Conservation (phyloP, 1,284 basidiomycete species). For the Austroboletus novae-zelandiae region DNA sequence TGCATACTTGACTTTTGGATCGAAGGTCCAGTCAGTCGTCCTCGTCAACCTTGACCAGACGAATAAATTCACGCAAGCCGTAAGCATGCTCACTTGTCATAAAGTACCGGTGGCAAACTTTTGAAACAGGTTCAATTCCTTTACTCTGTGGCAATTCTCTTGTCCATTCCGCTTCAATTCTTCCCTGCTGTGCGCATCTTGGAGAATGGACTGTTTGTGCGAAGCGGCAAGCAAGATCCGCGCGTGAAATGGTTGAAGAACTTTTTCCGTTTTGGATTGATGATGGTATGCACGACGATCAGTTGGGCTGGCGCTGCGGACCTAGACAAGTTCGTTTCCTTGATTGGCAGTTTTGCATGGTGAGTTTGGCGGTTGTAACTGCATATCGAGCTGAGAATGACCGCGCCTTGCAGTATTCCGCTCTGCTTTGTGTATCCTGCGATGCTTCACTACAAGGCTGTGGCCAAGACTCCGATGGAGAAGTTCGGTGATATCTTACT, state of each 20-base stretch:
- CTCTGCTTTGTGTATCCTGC: conserved; percentile 94
- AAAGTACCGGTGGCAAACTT: background rate
- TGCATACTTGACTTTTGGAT: conserved; percentile 88
- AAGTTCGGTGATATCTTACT: conserved; percentile 77
- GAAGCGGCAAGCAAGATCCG: conserved; percentile 75
- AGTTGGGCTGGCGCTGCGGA: conserved; percentile 87
- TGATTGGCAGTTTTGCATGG: conserved; percentile 95
- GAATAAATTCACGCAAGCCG: conserved; percentile 87
- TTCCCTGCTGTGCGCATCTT: conserved; percentile 98
- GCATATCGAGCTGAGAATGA: conserved; percentile 10
- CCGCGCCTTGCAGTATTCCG: conserved; percentile 63
- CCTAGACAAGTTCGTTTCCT: conserved; percentile 95
- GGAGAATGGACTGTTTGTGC: conserved; percentile 93
- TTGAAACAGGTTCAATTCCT: conserved; percentile 68
- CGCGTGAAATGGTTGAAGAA: conserved; percentile 93
- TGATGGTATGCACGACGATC: conserved; percentile 72
- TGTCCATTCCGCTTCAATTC: conserved; percentile 92
- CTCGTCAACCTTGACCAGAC: conserved; percentile 90
- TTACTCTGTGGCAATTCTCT: conserved; percentile 90
- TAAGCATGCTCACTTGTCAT: conserved; percentile 34
- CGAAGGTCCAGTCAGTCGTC: conserved; percentile 88
- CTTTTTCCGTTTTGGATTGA: conserved; percentile 76
- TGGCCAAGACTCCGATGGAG: conserved; percentile 70
- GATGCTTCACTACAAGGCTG: conserved; percentile 89
- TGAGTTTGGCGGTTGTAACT: conserved; percentile 41